These are phyloP conservation scores for Capsella rubella DNA, from an alignment of 441 rosid species.

Conservation along the genomic window DNA sequence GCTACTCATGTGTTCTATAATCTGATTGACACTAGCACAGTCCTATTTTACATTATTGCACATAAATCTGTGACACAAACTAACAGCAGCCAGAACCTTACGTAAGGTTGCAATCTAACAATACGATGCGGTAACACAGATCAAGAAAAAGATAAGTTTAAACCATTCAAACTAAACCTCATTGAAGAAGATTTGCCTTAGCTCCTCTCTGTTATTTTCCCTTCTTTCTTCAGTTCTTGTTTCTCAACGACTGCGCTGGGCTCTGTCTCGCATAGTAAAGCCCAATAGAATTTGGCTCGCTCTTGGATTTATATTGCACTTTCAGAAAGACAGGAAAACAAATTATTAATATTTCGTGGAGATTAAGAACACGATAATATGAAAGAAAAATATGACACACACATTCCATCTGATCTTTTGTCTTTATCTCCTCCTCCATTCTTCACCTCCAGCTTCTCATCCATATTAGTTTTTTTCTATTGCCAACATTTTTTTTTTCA, in stretches of 20 bases:
- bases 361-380: conserved; percentile 36
- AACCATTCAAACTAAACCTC: conserved; percentile 51
- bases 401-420: conserved; percentile 34
- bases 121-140: conserved; percentile 1
- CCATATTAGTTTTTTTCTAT: conserved; percentile 39
- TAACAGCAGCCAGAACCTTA: no score
- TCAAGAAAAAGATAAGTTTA: not conserved
- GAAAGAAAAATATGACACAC: conserved; percentile 36
- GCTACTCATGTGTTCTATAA: not conserved
- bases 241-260: not conserved
- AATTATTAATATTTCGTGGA: not conserved
- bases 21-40: not conserved
- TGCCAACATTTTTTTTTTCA: conserved; percentile 2
- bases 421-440: conserved; percentile 41
- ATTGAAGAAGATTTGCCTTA: conserved; percentile 77
- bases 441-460: conserved; percentile 57
- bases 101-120: no score
- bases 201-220: no score
- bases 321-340: not conserved
- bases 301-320: conserved; percentile 16
- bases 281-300: not conserved
- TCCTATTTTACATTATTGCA: not conserved
- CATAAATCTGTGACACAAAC: not conserved
- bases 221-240: no score
- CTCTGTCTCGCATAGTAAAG: not conserved